Evolutionary conservation across 805 yeast species (phyloP).

Genomic region (Starmerella potacharoeniae): DNA sequence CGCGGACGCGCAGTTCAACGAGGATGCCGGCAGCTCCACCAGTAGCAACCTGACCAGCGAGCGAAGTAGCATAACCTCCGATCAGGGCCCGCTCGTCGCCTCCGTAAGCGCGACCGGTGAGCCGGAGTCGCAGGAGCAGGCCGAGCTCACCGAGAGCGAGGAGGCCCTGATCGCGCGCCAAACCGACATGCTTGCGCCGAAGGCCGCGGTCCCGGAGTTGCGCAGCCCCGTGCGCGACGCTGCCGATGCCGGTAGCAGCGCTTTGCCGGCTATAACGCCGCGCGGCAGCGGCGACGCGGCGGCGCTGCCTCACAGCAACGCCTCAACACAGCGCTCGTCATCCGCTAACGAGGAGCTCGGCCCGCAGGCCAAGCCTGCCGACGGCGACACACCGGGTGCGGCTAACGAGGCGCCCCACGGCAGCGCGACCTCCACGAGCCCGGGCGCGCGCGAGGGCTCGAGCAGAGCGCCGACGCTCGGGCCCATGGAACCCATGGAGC

Average conservation of each 20-base stretch:
- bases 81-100: constrained; percentile 3
- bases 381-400: too few species aligned
- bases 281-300: background rate
- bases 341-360: background rate
- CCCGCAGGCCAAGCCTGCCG: too few species aligned
- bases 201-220: constrained; percentile 3
- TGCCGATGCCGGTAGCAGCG: background rate
- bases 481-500: constrained; percentile 13
- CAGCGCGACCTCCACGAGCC: background rate
- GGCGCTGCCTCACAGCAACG: background rate
- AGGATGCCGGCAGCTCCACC: background rate
- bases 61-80: background rate
- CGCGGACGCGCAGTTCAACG: background rate
- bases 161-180: constrained; percentile 8
- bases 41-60: background rate
- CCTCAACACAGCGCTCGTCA: background rate
- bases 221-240: background rate
- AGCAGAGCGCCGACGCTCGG: background rate
- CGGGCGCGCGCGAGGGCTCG: background rate
- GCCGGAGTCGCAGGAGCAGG: constrained; percentile 1
- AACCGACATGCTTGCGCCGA: constrained; percentile 3
- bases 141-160: constrained; percentile 1
- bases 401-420: background rate
- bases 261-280: background rate
- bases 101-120: constrained; percentile 7